These are phyloP conservation scores for Fusarium miscanthi DNA, from an alignment of 2,329 filamentous ascomycete genomes.

Conservation along the genomic window DNA sequence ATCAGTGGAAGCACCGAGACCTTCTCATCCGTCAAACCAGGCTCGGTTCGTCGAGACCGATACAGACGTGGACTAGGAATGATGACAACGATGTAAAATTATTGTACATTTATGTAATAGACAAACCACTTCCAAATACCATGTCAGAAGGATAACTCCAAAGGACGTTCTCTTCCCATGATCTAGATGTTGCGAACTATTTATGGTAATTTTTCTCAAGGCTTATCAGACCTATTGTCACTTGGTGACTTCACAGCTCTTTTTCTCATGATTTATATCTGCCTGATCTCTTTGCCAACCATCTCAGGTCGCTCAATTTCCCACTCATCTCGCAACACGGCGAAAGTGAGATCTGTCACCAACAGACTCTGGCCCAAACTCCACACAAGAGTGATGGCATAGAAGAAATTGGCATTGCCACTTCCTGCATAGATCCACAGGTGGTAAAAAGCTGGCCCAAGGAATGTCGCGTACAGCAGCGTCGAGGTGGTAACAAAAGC, in stretches of 20 bases:
- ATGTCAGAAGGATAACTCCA: constrained; percentile 8
- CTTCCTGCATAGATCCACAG: constrained; percentile 98
- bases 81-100: constrained; percentile 29
- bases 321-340: constrained; percentile 91
- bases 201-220: background rate
- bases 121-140: constrained; percentile 10
- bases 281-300: constrained; percentile 85
- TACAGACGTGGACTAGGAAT: constrained; percentile 50
- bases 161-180: constrained; percentile 23
- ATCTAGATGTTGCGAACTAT: constrained; percentile 28
- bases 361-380: constrained; percentile 88
- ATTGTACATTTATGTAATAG: constrained; percentile 35
- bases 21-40: constrained; percentile 17
- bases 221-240: background rate
- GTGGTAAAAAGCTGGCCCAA: constrained; percentile 96
- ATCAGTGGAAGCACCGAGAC: constrained; percentile 19
- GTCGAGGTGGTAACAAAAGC: constrained; percentile 86
- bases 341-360: constrained; percentile 88
- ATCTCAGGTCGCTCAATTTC: constrained; percentile 92
- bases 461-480: constrained; percentile 85
- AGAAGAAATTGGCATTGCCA: constrained; percentile 99
- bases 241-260: background rate
- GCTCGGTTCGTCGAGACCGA: constrained; percentile 51
- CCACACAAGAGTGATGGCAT: constrained; percentile 99
- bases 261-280: constrained; percentile 68